Percentiles rank a stretch among this genome's conserved stretches.
phyloP scores from a whole-genome alignment of 2,329 filamentous ascomycete genomes.

The Cyphellophora attinorum region DNA sequence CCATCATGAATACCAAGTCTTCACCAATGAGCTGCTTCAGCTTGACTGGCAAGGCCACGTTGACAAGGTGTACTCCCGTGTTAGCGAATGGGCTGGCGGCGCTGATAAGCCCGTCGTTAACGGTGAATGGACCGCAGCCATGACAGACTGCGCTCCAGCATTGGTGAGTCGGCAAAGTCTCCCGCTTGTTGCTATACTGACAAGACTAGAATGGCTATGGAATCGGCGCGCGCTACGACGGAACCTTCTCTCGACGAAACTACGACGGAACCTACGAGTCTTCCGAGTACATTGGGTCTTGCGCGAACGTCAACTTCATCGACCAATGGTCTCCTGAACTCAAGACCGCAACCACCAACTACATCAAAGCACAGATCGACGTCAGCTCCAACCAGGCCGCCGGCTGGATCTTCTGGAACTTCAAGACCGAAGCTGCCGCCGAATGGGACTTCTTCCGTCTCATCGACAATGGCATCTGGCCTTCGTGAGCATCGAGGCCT shows the following conservation, averaged over 20 bases:
- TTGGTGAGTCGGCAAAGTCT: conserved; percentile 16
- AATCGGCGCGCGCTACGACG: conserved; percentile 47
- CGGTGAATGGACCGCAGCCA: conserved; percentile 59
- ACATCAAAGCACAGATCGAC: conserved; percentile 37
- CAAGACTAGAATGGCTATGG: conserved; percentile 41
- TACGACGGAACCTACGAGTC: conserved; percentile 21
- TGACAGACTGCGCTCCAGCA: conserved; percentile 50
- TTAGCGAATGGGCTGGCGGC: conserved; percentile 35
- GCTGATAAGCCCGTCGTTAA: conserved; percentile 59
- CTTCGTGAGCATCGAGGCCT: conserved; percentile 7
- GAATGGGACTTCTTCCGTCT: conserved; percentile 40
- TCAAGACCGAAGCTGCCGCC: conserved; percentile 39
- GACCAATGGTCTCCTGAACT: conserved; percentile 35
- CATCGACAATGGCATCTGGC: conserved; percentile 32
- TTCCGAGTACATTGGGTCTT: conserved; percentile 43
- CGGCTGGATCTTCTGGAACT: conserved; percentile 42
- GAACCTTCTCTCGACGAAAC: conserved; percentile 29
- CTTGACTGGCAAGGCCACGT: conserved; percentile 45
- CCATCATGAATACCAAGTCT: conserved; percentile 61
- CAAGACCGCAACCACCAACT: conserved; percentile 29
- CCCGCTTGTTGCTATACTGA: conserved; percentile 14
- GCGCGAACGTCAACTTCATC: conserved; percentile 40
- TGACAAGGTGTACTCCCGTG: conserved; percentile 46
- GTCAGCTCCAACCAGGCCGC: conserved; percentile 29
- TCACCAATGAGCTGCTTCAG: conserved; percentile 42